These are phyloP conservation scores for Acorus calamus DNA, from an alignment of 106 monocot species.

Conservation along the genomic window DNA sequence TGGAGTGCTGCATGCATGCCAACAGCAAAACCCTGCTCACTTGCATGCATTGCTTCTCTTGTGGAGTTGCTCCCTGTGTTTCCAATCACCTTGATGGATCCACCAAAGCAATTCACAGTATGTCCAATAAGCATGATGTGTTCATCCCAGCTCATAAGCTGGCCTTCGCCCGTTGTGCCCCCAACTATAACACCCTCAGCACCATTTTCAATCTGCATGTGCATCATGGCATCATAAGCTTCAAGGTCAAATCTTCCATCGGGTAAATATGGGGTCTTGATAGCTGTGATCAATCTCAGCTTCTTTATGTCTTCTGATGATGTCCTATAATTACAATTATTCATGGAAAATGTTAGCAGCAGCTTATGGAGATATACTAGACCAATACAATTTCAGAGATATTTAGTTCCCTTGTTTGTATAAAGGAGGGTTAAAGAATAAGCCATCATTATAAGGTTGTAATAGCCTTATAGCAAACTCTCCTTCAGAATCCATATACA, in stretches of 20 bases:
- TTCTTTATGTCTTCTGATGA: conserved; percentile 64
- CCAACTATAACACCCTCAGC: conserved; percentile 89
- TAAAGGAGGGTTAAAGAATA: too few relatives aligned
- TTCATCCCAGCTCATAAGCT: conserved; percentile 97
- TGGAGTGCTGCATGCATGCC: conserved; percentile 95
- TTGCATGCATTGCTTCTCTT: conserved; percentile 77
- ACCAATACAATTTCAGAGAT: background rate
- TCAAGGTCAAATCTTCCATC: conserved; percentile 92
- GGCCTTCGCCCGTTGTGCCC: conserved; percentile 93
- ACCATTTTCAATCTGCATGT: conserved; percentile 69
- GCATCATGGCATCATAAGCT: conserved; percentile 64
- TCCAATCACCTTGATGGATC: conserved; percentile 73
- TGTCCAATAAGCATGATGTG: conserved; percentile 96
- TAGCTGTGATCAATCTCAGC: conserved; percentile 77
- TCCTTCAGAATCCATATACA: too few relatives aligned
- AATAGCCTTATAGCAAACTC: too few relatives aligned
- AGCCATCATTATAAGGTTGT: too few relatives aligned
- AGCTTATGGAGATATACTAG: too few relatives aligned
- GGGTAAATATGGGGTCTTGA: conserved; percentile 90
- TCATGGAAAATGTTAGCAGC: too few relatives aligned
- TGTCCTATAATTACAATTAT: conserved; percentile 39
- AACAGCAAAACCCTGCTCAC: conserved; percentile 88
- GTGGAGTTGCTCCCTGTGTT: conserved; percentile 97
- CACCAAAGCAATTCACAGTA: conserved; percentile 87
- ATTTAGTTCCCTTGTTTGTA: too few relatives aligned